These are phyloP conservation scores for Suhomyces xylopsoci DNA, from an alignment of 805 yeast genomes.

Conservation along the genomic window DNA sequence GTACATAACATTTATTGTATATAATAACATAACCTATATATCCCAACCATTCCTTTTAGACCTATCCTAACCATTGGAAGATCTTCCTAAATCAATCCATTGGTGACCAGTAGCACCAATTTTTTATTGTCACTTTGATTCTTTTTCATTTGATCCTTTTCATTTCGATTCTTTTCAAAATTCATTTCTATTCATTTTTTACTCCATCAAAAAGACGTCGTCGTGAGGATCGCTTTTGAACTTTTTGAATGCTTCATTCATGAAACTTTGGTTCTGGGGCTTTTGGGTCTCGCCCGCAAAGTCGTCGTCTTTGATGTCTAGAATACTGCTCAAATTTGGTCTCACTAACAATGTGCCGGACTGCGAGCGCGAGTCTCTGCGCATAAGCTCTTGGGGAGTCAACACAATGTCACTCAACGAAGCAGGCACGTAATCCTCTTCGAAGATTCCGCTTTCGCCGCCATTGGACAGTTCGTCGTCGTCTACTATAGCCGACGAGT, in stretches of 20 bases:
- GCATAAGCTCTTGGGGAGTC: conserved; percentile 71
- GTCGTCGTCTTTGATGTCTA: conserved; percentile 4
- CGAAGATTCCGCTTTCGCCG: conserved; percentile 32
- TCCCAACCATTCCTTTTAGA: neutral
- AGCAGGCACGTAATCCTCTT: conserved; percentile 80
- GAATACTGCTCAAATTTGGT: conserved; percentile 23
- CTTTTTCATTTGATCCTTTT: too few relatives aligned
- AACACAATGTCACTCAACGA: conserved; percentile 70
- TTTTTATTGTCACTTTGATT: neutral
- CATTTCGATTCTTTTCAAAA: too few relatives aligned
- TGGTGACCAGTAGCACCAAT: neutral
- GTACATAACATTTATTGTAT: neutral
- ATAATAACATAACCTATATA: neutral
- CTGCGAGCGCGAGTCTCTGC: conserved; percentile 64
- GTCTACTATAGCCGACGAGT: conserved; percentile 28
- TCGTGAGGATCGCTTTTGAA: conserved; percentile 15
- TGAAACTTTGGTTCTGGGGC: conserved; percentile 4
- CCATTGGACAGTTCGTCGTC: conserved; percentile 31
- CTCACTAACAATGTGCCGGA: conserved; percentile 39
- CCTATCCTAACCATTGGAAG: neutral
- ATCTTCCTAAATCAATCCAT: neutral
- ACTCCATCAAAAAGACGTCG: conserved; percentile 42
- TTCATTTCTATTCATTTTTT: too few relatives aligned
- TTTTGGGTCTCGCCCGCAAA: neutral
- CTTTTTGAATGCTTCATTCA: conserved; percentile 10